Evolutionary conservation across 2,329 filamentous ascomycete genomes (phyloP), one percentile per base, ranked within the genome.

Genomic region (Ophiostoma himal-ulmi): DNA sequence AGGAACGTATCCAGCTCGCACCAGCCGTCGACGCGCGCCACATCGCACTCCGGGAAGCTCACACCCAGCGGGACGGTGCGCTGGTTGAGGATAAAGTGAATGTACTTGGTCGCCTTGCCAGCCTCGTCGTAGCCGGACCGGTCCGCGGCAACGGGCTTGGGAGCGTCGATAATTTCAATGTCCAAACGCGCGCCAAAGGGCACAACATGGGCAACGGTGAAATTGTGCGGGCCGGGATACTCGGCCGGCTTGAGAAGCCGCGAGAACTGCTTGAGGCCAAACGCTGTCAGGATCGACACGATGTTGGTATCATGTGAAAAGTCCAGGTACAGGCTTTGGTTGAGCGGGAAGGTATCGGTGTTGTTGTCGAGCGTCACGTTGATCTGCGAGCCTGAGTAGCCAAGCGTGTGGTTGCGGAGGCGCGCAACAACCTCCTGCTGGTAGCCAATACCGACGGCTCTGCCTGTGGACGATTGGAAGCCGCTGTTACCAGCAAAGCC

Each of bases 241-340:
- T 80, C 78, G 13, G 83, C 81, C 1, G 84, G 80, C 0, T 88
- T 86, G 3, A 93, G 81, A 17, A 85, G 80, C 26, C 85, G 81
- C 1, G 83, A 81, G 76, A 94, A 93, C 76, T 93, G 91, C 2
- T 80, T 86, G 66, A 93, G 82, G 1, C 90, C 90, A 72, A 94
- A 91, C 0, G 91, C 91, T 0, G 89, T 88, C 4, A 93, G 80
- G 73, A 93, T 85, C 36, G 85, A 85, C 74, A 89, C 82, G 72
- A 92, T 91, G 76, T 91, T 91, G 41, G 89, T 90, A 78, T 94
- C 91, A 78, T 94, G 91, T 20, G 86, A 89, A 77, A 93, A 93
- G 80, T 93, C 91, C 68, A 93, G 85, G 78, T 93, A 92, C 20
- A 94, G 82, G 30, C 82, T 85, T 77, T 94, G 91, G 76, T 92